These are phyloP conservation scores for Hypoxylon sp. DNA, from an alignment of 2,329 filamentous ascomycete species.

Conservation along the genomic window DNA sequence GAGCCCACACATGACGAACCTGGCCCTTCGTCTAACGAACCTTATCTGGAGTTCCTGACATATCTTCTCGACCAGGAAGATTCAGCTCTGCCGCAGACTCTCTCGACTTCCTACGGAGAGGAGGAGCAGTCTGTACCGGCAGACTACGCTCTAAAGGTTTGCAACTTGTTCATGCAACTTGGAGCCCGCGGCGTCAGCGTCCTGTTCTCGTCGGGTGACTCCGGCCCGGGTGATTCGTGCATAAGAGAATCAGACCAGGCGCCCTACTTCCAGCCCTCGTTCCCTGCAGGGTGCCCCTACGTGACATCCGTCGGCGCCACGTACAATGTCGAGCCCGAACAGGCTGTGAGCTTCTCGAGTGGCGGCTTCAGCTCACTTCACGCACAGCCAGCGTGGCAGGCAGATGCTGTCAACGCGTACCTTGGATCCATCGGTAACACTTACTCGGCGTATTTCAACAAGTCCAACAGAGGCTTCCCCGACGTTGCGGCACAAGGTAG, in stretches of 20 bases:
- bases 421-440: constrained; percentile 58
- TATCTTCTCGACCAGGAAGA: constrained; percentile 69
- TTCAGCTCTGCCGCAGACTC: constrained; percentile 68
- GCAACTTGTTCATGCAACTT: constrained; percentile 74
- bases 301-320: constrained; percentile 72
- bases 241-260: constrained; percentile 66
- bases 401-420: constrained; percentile 53
- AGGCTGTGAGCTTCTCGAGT: constrained; percentile 57
- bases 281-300: constrained; percentile 63
- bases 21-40: constrained; percentile 74
- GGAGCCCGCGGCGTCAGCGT: constrained; percentile 74
- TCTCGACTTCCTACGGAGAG: constrained; percentile 76
- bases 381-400: constrained; percentile 55
- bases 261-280: constrained; percentile 59
- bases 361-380: constrained; percentile 60
- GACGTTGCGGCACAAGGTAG: constrained; percentile 64
- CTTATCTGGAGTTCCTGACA: constrained; percentile 74
- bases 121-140: constrained; percentile 74
- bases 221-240: constrained; percentile 73
- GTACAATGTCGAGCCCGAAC: constrained; percentile 56
- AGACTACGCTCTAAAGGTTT: constrained; percentile 72
- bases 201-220: constrained; percentile 72
- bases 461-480: constrained; percentile 57
- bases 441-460: constrained; percentile 56
- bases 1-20: constrained; percentile 67